phyloP scores from a whole-genome alignment of 371 early-diverging fungal species.

The Circinella umbellata region DNA sequence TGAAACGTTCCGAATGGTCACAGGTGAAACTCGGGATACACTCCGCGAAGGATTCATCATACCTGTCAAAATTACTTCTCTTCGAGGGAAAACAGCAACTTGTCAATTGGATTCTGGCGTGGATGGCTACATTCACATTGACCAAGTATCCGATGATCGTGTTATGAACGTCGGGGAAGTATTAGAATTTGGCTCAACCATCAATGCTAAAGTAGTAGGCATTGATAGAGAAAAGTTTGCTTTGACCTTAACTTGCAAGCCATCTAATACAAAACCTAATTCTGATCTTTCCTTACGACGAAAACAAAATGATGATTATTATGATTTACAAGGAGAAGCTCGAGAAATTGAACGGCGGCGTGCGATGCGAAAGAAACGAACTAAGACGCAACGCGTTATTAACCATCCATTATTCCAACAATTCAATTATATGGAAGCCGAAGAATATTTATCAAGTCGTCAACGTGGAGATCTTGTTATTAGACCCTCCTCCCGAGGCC shows the following conservation, averaged over 20 bases:
- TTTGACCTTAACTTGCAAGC: constrained; percentile 73
- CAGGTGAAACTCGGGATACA: constrained; percentile 82
- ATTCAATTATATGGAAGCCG: constrained; percentile 75
- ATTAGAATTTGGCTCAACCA: constrained; percentile 66
- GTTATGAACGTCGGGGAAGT: constrained; percentile 64
- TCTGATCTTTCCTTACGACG: constrained; percentile 54
- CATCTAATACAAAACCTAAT: constrained; percentile 55
- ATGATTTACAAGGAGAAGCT: constrained; percentile 67
- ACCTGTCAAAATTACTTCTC: constrained; percentile 63
- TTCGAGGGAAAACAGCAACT: constrained; percentile 77
- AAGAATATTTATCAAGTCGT: constrained; percentile 68
- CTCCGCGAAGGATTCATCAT: constrained; percentile 69
- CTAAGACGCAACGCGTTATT: constrained; percentile 61
- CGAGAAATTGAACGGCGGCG: constrained; percentile 61
- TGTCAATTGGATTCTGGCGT: constrained; percentile 82
- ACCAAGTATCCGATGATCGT: constrained; percentile 67
- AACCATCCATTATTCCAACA: constrained; percentile 88
- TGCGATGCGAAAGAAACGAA: constrained; percentile 45
- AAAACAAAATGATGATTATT: constrained; percentile 66
- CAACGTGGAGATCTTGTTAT: constrained; percentile 88
- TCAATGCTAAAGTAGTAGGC: constrained; percentile 77
- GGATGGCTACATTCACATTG: constrained; percentile 80
- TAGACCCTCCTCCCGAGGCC: constrained; percentile 89
- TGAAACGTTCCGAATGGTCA: constrained; percentile 86
- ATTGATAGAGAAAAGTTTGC: constrained; percentile 81